Conservation (phyloP, 176 grass and related monocot species). For the Typha latifolia region DNA sequence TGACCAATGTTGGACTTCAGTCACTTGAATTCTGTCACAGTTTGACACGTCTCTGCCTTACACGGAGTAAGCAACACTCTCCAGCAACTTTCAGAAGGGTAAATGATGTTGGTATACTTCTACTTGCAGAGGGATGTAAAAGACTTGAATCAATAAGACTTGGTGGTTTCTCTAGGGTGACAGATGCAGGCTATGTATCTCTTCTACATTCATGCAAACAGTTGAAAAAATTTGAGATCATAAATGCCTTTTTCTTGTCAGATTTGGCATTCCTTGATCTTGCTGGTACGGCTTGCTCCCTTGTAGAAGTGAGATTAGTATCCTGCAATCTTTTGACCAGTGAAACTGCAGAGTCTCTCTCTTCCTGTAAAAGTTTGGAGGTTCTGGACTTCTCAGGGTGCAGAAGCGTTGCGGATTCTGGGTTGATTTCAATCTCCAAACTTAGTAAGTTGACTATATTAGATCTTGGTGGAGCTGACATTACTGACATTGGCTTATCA, state of each 20-base stretch:
- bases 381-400: constrained; percentile 83
- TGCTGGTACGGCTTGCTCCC: constrained; percentile 47
- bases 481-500: constrained; percentile 66
- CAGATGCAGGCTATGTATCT: constrained; percentile 81
- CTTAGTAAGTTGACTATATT: constrained; percentile 58
- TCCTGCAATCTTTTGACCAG: constrained; percentile 72
- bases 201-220: constrained; percentile 77
- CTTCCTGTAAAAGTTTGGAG: constrained; percentile 62
- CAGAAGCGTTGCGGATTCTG: constrained; percentile 66
- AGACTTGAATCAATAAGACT: constrained; percentile 81
- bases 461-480: constrained; percentile 74
- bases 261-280: constrained; percentile 83
- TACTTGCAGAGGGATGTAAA: constrained; percentile 79
- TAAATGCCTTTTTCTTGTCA: constrained; percentile 59
- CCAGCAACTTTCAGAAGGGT: constrained; percentile 58
- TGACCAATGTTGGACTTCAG: constrained; percentile 76
- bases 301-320: constrained; percentile 74
- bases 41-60: constrained; percentile 61
- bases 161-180: constrained; percentile 79
- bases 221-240: constrained; percentile 73
- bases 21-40: constrained; percentile 67
- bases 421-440: constrained; percentile 61
- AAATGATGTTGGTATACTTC: constrained; percentile 82
- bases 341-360: constrained; percentile 65
- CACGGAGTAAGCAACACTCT: constrained; percentile 39